Evolutionary conservation across 1,284 basidiomycete species (phyloP), one percentile per base, ranked within the genome.

Genomic region (Trichosporon ovoides): DNA sequence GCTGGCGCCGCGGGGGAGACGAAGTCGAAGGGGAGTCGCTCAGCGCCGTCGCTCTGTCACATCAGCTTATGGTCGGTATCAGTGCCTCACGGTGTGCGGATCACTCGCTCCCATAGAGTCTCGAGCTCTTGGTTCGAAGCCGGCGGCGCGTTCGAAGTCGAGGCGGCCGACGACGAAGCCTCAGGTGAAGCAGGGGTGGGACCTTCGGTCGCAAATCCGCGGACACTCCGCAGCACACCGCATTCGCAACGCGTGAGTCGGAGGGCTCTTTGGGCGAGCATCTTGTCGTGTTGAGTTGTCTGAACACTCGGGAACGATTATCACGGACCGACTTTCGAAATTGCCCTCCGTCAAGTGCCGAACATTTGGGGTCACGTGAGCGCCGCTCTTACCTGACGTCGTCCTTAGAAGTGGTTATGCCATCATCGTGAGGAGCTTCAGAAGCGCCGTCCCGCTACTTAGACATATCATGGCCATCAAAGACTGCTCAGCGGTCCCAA

Each of bases 191-290:
- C 28, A 31, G 35, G 28, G 16, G 37, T 18, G 13, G 43, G 24
- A 12, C n/a, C 24, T 9, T 31, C 43, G 2, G 43, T 31, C 24
- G 22, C 24, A 24, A 48, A 48, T n/a, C 22, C 43, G 14, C 43
- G 43, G 16, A 24, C 14, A 10, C 22, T 36, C 3, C 56, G 33
- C 24, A 62, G 58, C 33, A 56, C 58, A 13, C 60, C 20, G 84
- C 69, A 64, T 82, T 74, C 28, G 24, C 43, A 48, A 13, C 43
- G 43, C 24, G 43, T 48, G 16, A 48, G 22, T 31, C 43, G 43
- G 22, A 48, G 43, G 16, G 43, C 43, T 10, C 28, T 48, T 22
- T 48, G 43, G 43, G 43, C 43, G 43, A 48, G 43, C 43, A 48
- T 48, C 2, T 3, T 48, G 16, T 22, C 10, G 43, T 48, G 16